Base-by-base conservation (phyloP, 805 yeast genomes). In the Pichia nakasei region DNA sequence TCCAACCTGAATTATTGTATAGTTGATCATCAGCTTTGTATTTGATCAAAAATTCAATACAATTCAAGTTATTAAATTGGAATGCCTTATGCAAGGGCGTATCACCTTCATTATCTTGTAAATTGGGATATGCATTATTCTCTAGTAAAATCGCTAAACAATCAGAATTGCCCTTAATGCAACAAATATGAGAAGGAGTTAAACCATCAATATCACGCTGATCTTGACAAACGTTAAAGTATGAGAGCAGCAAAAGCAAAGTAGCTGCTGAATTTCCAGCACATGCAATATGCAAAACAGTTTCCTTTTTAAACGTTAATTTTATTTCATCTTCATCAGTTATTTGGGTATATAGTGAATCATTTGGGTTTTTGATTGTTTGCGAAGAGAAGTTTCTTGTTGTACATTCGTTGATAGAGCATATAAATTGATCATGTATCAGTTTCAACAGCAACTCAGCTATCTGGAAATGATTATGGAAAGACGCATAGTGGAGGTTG, bases 11-110 rank as follows among this genome's bases (percentile, higher is more conserved):
- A 13, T 62, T 58, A 58, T 85, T 85, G 31, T 65, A 58, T 20
- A 69, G 53, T 20, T 66, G 61, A 33, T 70, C 70, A 46, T 78
- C 73, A 1, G 77, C 75, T 19, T 71, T 68, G 26, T 75, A 66
- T 17, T 64, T 66, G 0, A 81, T 59, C 37, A 84, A 61, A 29
- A 80, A 56, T 42, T 73, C 69, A 48, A 78, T 61, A 38, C 85
- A 78, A 39, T 73, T 73, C 15, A 74, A 53, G 47, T 76, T 74
- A 6, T 89, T 91, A 52, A 71, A 76, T 44, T 82, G 81, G 51
- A 85, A 72, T 0, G 96, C 95, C 42, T 83, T 67, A 61, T 91
- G 97, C 35, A 91, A 64, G 0, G 96, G 86, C 3, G 95, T 80
- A 56, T 87, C 85, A 1, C 93, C 95, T 15, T 75, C 74, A 9